phyloP scores from a whole-genome alignment of 768 basidiomycete species.

The Piloderma croceum region DNA sequence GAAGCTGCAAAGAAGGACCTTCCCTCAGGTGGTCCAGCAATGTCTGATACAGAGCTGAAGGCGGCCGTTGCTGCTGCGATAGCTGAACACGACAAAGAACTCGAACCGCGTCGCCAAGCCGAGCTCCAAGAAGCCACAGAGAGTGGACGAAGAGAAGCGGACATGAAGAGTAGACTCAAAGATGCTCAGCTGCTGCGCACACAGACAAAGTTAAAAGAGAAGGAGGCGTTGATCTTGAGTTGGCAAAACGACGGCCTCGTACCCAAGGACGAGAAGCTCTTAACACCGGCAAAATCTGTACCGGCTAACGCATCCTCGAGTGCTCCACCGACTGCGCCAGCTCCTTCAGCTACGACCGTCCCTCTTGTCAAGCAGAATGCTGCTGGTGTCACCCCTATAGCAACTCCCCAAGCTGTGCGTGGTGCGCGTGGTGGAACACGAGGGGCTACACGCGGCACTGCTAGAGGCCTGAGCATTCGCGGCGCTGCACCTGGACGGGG shows the following conservation, averaged over 20 bases:
- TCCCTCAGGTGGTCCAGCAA: constrained; percentile 14
- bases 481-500: constrained; percentile 23
- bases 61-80: constrained; percentile 47
- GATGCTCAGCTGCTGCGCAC: constrained; percentile 61
- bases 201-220: constrained; percentile 58
- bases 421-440: constrained; percentile 30
- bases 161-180: constrained; percentile 60
- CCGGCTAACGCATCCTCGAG: constrained; percentile 13
- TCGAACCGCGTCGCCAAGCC: constrained; percentile 42
- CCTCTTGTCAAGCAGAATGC: constrained; percentile 29
- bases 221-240: constrained; percentile 58
- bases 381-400: constrained; percentile 20
- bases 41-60: constrained; percentile 34
- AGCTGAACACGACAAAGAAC: constrained; percentile 41
- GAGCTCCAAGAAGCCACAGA: constrained; percentile 66
- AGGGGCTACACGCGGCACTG: constrained; percentile 14
- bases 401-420: constrained; percentile 16
- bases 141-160: constrained; percentile 59
- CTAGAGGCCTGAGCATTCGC: constrained; percentile 24
- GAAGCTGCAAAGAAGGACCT: constrained; percentile 39
- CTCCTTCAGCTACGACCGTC: constrained; percentile 18
- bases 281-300: constrained; percentile 18
- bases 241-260: constrained; percentile 48
- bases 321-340: constrained; percentile 20
- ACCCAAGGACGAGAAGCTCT: constrained; percentile 28